Evolutionary conservation across 495 filamentous ascomycete species (phyloP), one percentile per base, ranked within the genome.

Genomic region (Penicillium atrosanguineum): DNA sequence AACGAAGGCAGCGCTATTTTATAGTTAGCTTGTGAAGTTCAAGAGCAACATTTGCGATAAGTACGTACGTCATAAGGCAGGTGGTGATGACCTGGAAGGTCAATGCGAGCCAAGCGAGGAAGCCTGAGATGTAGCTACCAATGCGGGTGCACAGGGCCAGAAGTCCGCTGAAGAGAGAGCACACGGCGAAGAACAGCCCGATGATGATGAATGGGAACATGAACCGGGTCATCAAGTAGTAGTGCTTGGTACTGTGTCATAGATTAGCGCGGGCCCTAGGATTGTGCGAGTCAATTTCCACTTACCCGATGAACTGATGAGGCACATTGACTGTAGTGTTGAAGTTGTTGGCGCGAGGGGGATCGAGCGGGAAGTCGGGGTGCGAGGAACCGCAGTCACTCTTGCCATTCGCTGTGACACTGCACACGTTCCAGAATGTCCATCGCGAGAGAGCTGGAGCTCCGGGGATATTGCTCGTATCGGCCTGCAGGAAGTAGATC

Each of bases 351-450:
- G 58, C 48, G 45, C 66, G 63, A 37, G 81, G 76, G 18, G 87
- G 87, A 50, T 88, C 82, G 50, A 90, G 82, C 15, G 87, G 83
- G 54, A 79, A 82, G 29, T 83, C 85, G 0, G 84, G 77, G 38
- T 79, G 68, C 7, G 73, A 68, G 11, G 42, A 61, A 29, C 79
- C 76, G 66, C 87, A 90, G 41, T 77, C 56, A 57, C 81, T 88
- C 48, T 65, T 71, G 18, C 84, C 85, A 47, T 80, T 70, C 37
- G 45, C 36, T 6, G 57, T 64, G 25, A 79, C 81, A 23, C 71
- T 64, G 68, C 84, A 88, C n/a, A 93, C 68, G 60, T 85, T 83
- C 81, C 91, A 93, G 73, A 86, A 93, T 3, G 91, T 94, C 91
- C 91, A 96, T 70, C 91, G 83, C 7, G 89, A 84, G 7, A 81